A percentile compares a stretch with the other conserved stretches of the same genome.
Conservation (phyloP, 2,329 filamentous ascomycete species). For the Monosporascus sp. region DNA sequence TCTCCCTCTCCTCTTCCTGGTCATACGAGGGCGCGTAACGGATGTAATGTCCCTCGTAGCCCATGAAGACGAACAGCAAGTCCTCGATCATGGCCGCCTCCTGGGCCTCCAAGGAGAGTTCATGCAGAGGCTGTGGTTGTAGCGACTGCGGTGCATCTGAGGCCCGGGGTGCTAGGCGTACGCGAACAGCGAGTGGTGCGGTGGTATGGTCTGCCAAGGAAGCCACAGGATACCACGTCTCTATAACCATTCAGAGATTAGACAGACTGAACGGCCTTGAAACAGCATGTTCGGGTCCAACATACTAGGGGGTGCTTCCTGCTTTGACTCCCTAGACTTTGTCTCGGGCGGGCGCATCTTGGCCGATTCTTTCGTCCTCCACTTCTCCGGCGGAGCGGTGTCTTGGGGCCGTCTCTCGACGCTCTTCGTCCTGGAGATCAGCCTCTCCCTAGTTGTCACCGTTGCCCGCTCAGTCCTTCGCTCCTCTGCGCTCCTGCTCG, state of each 20-base stretch:
- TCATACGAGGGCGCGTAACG: conserved; percentile 80
- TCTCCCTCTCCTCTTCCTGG: conserved; percentile 77
- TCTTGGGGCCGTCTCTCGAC: conserved; percentile 41
- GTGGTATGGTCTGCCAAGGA: conserved; percentile 63
- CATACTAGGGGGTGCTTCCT: conserved; percentile 47
- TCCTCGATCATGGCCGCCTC: conserved; percentile 87
- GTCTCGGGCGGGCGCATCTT: conserved; percentile 40
- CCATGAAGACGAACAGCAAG: conserved; percentile 92
- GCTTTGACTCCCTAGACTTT: conserved; percentile 38
- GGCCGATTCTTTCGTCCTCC: conserved; percentile 33
- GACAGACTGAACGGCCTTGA: conserved; percentile 4
- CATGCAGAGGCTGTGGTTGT: conserved; percentile 61
- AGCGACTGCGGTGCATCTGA: conserved; percentile 65
- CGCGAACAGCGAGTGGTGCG: conserved; percentile 43
- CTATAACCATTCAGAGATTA: conserved; percentile 27
- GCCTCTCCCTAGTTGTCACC: conserved; percentile 58
- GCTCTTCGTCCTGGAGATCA: conserved; percentile 55
- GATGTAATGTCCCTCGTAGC: conserved; percentile 96
- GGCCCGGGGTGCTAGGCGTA: conserved; percentile 66
- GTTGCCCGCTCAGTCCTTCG: conserved; percentile 52
- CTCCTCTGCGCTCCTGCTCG: conserved; percentile 45
- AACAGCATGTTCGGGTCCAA: conserved; percentile 3
- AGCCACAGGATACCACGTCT: conserved; percentile 74
- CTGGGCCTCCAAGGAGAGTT: conserved; percentile 73
- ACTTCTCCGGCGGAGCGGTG: conserved; percentile 26